Base-by-base conservation (phyloP, 106 monocot species). In the Alisma plantagoaquatica region DNA sequence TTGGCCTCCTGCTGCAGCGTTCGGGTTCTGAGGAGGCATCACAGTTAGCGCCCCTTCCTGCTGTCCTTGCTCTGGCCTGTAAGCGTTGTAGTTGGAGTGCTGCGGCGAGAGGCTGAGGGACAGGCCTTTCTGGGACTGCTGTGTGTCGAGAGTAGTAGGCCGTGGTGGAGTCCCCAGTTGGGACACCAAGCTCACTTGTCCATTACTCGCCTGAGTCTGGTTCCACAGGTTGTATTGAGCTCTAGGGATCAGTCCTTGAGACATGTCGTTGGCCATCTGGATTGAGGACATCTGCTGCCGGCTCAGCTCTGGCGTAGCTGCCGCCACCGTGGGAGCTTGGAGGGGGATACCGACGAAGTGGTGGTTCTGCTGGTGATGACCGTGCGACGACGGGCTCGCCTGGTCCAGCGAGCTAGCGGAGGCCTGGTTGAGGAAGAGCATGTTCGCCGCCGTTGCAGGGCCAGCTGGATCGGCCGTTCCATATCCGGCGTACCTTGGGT, bases 31-130 rank as follows among this genome's bases (percentile, higher is more conserved):
- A 27, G 59, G 29, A n/a, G 35, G 50, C 6, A 41, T 23, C 10
- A 42, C 23, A 4, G 22, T 14, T 26, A 28, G 27, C 3, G 18
- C 9, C 53, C 17, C 14, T 26, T 28, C 9, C 23, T 38, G 17
- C 10, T 17, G 14, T 17, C 23, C 35, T 20, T 28, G 29, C 10
- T 47, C 15, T 14, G 1, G 27, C 23, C 58, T 14, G 49, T 16
- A 25, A 22, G 15, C 3, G 31, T 23, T 55, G 33, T 41, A 29
- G 4, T 18, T 38, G 0, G 31, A 12, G 17, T 58, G 63, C 29
- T 73, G 67, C 46, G 73, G 73, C 17, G 63, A 62, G 16, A 64
- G 69, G 29, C 59, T 68, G 21, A 69, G 64, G 1, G 75, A 75
- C 38, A 75, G 53, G 0, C 68, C 64, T 23, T 68, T 62, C 51